Evolutionary conservation across 176 grass and related monocot genomes (phyloP).

Genomic region (Lolium multiflorum): DNA sequence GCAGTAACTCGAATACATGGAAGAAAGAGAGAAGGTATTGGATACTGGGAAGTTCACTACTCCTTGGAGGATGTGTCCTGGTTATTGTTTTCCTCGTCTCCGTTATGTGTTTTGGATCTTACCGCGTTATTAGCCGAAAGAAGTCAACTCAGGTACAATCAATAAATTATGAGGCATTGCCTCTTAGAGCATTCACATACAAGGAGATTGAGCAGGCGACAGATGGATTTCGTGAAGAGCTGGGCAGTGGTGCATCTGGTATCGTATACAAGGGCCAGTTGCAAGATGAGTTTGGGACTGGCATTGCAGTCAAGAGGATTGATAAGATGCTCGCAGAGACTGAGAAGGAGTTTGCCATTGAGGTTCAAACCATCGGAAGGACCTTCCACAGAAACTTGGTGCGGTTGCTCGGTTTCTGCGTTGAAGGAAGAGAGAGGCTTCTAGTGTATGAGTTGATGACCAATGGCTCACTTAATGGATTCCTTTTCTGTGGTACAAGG

Average conservation of each 20-base stretch:
- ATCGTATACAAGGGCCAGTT: neutral
- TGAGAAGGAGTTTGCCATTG: conserved; percentile 34
- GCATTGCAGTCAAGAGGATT: conserved; percentile 36
- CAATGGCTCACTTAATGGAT: conserved; percentile 22
- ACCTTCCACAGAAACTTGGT: conserved; percentile 40
- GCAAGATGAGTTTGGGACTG: conserved; percentile 21
- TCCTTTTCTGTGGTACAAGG: conserved; percentile 19
- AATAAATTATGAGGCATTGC: conserved; percentile 15
- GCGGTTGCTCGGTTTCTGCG: conserved; percentile 20
- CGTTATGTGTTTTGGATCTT: conserved; percentile 13
- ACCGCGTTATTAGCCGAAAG: conserved; percentile 6
- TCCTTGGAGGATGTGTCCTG: conserved; percentile 27
- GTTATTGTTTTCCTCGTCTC: conserved; percentile 30
- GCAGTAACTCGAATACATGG: conserved; percentile 9
- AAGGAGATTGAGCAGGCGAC: conserved; percentile 27
- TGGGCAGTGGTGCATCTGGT: conserved; percentile 12
- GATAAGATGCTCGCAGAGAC: conserved; percentile 26
- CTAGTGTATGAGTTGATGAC: conserved; percentile 35
- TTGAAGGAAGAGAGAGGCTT: conserved; percentile 13
- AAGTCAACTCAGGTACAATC: conserved; percentile 12
- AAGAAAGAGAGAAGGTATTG: conserved; percentile 18
- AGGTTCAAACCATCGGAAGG: conserved; percentile 39
- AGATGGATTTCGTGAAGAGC: conserved; percentile 40
- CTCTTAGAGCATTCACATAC: conserved; percentile 37
- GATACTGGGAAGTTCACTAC: conserved; percentile 34